Base-by-base conservation (phyloP, 139 green algal genomes). In the Chlamydomonas sp. region DNA sequence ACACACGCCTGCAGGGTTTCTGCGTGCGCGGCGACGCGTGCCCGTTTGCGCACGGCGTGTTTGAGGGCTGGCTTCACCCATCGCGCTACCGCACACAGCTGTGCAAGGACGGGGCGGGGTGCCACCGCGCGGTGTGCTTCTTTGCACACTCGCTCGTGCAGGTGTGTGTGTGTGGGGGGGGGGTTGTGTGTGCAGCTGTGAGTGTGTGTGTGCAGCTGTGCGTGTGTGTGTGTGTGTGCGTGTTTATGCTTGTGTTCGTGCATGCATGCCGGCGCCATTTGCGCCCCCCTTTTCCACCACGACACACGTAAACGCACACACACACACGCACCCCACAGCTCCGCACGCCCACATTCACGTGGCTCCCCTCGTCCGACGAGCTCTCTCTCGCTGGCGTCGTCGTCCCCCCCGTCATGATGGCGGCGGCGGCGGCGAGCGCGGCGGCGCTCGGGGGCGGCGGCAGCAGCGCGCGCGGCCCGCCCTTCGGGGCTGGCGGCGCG, bases 51-150 rank as follows among this genome's bases (percentile, higher is more conserved):
- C 90, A 97, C 71, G 91, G 91, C 59, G 88, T 92, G n/a, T 97
- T 93, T 73, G 91, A 97, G 79, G 84, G 76, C 84, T 94, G 89
- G 85, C 88, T 97, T 73, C 91, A 97, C 79, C 91, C 91, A 1
- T 79, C 80, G 26, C 82, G 84, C 62, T 96, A 95, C 73, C 76
- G 91, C 70, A 96, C 89, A 1, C 86, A 91, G 78, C 83, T 90
- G n/a, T 95, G 90, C 79, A 95, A 91, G 80, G 88, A 94, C 71
- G 87, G 88, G 2, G 36, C 65, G 30, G 77, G 77, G 48, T 95
- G 90, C 77, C 58, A 73, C 24, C 84, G 88, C 26, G 80, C 81
- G 2, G 87, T 95, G 5, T 96, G 90, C 79, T 96, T 96, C 79
- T 96, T 96, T 68, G 85, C 88, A 8, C 90, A 96, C 78, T 79